These are phyloP conservation scores for Fusarium dlaminii DNA, from an alignment of 2,329 filamentous ascomycete species.

Conservation along the genomic window DNA sequence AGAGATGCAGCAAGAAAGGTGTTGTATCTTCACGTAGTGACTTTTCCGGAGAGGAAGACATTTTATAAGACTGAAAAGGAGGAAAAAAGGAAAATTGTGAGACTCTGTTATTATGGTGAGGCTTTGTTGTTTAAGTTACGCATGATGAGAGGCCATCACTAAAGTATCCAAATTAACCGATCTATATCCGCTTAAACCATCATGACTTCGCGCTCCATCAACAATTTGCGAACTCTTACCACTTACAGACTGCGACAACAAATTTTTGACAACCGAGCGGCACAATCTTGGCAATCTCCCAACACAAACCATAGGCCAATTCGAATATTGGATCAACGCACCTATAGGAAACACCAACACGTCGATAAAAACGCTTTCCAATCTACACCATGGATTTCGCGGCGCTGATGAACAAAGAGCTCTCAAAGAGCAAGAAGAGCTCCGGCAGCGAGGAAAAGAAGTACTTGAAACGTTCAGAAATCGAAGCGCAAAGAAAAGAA, in stretches of 20 bases:
- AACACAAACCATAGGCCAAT: not conserved
- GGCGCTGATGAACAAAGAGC: slow-evolving; percentile 90
- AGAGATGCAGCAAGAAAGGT: slow-evolving; percentile 87
- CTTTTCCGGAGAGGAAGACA: slow-evolving; percentile 34
- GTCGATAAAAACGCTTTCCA: not conserved
- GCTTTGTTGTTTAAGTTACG: not conserved
- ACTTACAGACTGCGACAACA: slow-evolving; percentile 23
- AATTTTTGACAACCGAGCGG: not conserved
- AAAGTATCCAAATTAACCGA: slow-evolving; percentile 29
- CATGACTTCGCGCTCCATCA: slow-evolving; percentile 4
- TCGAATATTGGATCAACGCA: not conserved
- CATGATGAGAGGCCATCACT: slow-evolving; percentile 10
- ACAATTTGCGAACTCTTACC: not conserved
- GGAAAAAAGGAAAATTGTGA: not conserved
- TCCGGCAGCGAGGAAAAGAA: slow-evolving; percentile 66
- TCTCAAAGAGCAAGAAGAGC: slow-evolving; percentile 78
- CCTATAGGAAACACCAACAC: not conserved
- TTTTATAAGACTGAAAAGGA: not conserved
- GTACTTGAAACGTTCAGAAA: slow-evolving; percentile 84
- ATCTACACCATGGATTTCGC: slow-evolving; percentile 86
- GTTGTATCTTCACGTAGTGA: slow-evolving; percentile 75
- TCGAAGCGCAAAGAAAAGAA: slow-evolving; percentile 83
- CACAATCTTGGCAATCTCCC: not conserved
- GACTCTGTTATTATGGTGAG: not conserved
- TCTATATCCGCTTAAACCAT: slow-evolving; percentile 38